These are phyloP conservation scores for Suillus variegatus DNA, from an alignment of 768 basidiomycete genomes.

Conservation along the genomic window DNA sequence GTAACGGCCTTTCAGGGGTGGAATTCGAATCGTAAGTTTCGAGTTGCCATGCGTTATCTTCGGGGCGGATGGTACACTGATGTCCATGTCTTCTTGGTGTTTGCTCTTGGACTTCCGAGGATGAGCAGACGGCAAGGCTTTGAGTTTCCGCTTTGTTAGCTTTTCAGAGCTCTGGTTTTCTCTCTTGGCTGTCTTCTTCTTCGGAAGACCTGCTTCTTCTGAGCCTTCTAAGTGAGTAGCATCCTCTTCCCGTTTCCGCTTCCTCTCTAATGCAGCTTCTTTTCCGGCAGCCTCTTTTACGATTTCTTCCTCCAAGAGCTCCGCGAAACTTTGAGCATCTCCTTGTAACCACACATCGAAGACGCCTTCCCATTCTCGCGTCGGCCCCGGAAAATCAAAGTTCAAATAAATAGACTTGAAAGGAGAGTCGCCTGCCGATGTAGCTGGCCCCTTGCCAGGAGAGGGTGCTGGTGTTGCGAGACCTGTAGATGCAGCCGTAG, in stretches of 20 bases:
- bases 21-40: not conserved
- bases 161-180: conserved; percentile 14
- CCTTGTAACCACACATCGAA: conserved; percentile 92
- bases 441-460: conserved; percentile 37
- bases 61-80: not conserved
- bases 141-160: conserved; percentile 23
- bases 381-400: conserved; percentile 82
- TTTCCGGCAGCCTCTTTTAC: conserved; percentile 55
- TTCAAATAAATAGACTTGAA: conserved; percentile 82
- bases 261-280: conserved; percentile 55
- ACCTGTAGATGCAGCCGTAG: conserved; percentile 27
- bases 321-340: conserved; percentile 81
- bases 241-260: conserved; percentile 58
- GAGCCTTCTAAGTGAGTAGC: conserved; percentile 3
- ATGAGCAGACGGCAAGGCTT: conserved; percentile 23
- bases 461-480: conserved; percentile 50
- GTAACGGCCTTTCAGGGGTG: not conserved
- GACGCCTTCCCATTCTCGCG: conserved; percentile 85
- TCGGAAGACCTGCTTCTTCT: conserved; percentile 6
- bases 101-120: conserved; percentile 34
- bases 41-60: not conserved
- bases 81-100: not conserved
- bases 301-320: conserved; percentile 57
- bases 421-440: conserved; percentile 50
- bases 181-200: conserved; percentile 24